Percentiles rank a stretch among this genome's conserved stretches.
These are phyloP conservation scores for Neurospora crassa DNA, from an alignment of 2,329 filamentous ascomycete species.

Conservation along the genomic window DNA sequence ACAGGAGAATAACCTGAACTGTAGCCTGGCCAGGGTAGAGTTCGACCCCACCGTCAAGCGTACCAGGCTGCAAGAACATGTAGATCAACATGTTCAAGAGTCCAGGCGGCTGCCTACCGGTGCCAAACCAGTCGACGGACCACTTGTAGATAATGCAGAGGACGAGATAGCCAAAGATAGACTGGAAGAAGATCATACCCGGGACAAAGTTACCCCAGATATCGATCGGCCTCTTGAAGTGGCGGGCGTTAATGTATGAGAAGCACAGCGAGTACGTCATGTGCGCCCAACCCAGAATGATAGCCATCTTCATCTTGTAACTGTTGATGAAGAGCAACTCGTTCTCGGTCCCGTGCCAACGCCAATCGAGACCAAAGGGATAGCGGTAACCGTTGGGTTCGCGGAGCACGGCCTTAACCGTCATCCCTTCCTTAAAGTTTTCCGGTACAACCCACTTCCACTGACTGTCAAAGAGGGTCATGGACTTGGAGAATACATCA, in stretches of 20 bases:
- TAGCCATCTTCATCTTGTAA: constrained; percentile 99
- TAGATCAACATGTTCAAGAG: constrained; percentile 98
- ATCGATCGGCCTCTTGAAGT: constrained; percentile 92
- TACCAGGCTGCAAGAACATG: constrained; percentile 92
- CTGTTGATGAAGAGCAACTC: constrained; percentile 93
- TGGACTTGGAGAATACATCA: constrained; percentile 88
- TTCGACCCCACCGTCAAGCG: constrained; percentile 45
- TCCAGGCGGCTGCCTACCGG: constrained; percentile 63
- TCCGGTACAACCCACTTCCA: constrained; percentile 71
- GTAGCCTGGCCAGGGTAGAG: constrained; percentile 69
- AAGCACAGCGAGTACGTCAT: constrained; percentile 98
- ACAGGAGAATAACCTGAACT: constrained; percentile 69
- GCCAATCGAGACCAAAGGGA: constrained; percentile 91
- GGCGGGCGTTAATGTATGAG: constrained; percentile 83
- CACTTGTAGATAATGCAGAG: constrained; percentile 96
- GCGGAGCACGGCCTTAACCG: constrained; percentile 59
- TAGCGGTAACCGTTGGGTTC: constrained; percentile 63
- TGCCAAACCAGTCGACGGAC: constrained; percentile 73
- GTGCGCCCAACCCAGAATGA: constrained; percentile 91
- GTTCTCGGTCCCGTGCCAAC: constrained; percentile 94
- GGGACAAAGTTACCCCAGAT: constrained; percentile 97
- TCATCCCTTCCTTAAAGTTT: constrained; percentile 54
- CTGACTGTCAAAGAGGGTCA: constrained; percentile 80
- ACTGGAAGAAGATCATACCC: constrained; percentile 99
- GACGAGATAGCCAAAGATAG: constrained; percentile 94